Percentiles rank a stretch among this genome's conserved stretches.
phyloP scores from a whole-genome alignment of 2,329 filamentous ascomycete genomes.

The Phaeosphaeria sp. region DNA sequence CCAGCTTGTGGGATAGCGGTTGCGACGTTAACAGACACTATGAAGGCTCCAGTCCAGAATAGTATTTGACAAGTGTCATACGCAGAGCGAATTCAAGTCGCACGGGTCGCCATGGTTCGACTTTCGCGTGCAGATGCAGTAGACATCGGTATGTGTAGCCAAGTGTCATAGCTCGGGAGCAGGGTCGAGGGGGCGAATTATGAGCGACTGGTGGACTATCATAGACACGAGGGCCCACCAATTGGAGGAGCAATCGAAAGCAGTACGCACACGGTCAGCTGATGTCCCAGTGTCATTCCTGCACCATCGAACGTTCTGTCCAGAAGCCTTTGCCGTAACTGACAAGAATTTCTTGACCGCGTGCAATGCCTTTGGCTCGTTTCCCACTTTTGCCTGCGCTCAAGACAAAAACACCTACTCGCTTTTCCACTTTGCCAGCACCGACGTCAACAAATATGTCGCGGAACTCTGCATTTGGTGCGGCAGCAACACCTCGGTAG shows the following conservation, averaged over 20 bases:
- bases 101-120: no score
- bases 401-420: slow-evolving; percentile 60
- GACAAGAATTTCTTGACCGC: slow-evolving; percentile 60
- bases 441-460: slow-evolving; percentile 49
- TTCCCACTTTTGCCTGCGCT: slow-evolving; percentile 57
- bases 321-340: slow-evolving; percentile 62
- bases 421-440: slow-evolving; percentile 51
- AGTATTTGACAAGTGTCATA: no score
- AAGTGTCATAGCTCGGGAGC: not conserved
- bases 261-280: not conserved
- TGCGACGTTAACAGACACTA: no score
- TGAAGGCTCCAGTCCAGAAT: no score
- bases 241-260: not conserved
- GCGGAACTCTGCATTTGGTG: slow-evolving; percentile 53
- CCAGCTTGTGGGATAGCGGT: no score
- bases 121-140: not conserved
- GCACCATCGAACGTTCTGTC: slow-evolving; percentile 42
- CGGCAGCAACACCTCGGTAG: slow-evolving; percentile 55
- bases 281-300: slow-evolving; percentile 9
- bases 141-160: not conserved
- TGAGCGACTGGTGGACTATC: not conserved
- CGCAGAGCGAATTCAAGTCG: no score
- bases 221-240: not conserved
- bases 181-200: not conserved
- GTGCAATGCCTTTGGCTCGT: slow-evolving; percentile 53